phyloP scores from a whole-genome alignment of 2,329 filamentous ascomycete species.

The Chrysoporthe puriensis region DNA sequence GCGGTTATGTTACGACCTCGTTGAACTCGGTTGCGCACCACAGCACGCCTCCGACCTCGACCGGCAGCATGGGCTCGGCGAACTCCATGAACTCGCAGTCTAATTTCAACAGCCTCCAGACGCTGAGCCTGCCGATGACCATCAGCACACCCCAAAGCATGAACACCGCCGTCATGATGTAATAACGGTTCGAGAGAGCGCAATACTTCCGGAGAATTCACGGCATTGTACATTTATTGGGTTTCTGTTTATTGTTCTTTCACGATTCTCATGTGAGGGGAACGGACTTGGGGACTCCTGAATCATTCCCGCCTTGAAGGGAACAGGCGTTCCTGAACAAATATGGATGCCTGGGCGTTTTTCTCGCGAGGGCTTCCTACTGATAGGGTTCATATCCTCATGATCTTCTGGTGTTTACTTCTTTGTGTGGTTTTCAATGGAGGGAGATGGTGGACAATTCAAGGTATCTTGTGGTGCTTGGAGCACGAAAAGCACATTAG shows the following conservation, averaged over 20 bases:
- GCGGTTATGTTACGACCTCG: slow-evolving; percentile 61
- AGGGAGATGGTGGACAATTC: neutral
- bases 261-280: slow-evolving; percentile 24
- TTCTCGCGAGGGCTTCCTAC: slow-evolving; percentile 6
- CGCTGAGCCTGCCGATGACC: slow-evolving; percentile 67
- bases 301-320: slow-evolving; percentile 24
- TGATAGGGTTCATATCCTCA: slow-evolving; percentile 18
- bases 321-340: slow-evolving; percentile 24
- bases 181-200: slow-evolving; percentile 19
- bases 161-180: slow-evolving; percentile 42
- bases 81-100: slow-evolving; percentile 39
- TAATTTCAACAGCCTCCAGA: slow-evolving; percentile 61
- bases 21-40: slow-evolving; percentile 50
- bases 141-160: slow-evolving; percentile 59
- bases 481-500: slow-evolving; percentile 27
- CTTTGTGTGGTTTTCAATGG: neutral
- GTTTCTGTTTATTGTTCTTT: slow-evolving; percentile 25
- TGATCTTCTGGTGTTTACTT: slow-evolving; percentile 13
- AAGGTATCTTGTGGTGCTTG: slow-evolving; percentile 13
- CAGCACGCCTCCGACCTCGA: slow-evolving; percentile 34
- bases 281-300: neutral
- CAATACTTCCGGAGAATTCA: neutral
- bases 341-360: slow-evolving; percentile 23
- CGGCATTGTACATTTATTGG: slow-evolving; percentile 27
- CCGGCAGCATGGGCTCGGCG: slow-evolving; percentile 35